Conservation (phyloP, 371 early-diverging fungal species). For the Circinella minor region DNA sequence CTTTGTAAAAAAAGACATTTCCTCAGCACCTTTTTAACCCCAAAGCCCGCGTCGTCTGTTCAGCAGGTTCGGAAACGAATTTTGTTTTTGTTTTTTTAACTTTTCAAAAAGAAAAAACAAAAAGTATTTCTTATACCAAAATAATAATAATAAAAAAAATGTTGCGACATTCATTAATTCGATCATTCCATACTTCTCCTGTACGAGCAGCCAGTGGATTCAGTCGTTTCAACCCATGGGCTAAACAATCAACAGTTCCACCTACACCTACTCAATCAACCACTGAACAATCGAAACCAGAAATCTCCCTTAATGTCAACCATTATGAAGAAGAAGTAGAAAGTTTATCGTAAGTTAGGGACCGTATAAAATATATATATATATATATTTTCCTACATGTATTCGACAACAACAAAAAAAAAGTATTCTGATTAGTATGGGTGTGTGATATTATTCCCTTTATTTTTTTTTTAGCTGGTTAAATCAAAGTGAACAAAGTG, state of each 20-base stretch:
- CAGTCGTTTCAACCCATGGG: slow-evolving; percentile 53
- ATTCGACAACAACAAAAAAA: too few relatives aligned
- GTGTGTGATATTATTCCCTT: neutral
- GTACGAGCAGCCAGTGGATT: slow-evolving; percentile 31
- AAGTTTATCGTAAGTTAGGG: slow-evolving; percentile 9
- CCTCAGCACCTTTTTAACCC: too few relatives aligned
- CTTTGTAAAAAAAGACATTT: too few relatives aligned
- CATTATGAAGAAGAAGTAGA: slow-evolving; percentile 8
- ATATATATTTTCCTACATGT: too few relatives aligned
- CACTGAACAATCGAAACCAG: slow-evolving; percentile 7
- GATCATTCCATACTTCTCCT: neutral
- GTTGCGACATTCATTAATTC: slow-evolving; percentile 1
- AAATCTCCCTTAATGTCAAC: slow-evolving; percentile 8
- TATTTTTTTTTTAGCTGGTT: slow-evolving; percentile 38
- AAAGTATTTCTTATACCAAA: neutral
- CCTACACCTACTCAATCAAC: slow-evolving; percentile 25
- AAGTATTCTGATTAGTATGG: too few relatives aligned
- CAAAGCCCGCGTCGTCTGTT: neutral
- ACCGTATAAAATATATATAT: neutral
- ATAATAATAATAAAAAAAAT: neutral
- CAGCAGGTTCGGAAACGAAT: neutral
- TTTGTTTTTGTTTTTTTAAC: neutral
- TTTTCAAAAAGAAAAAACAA: neutral
- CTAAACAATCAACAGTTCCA: slow-evolving; percentile 25
- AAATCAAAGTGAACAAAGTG: slow-evolving; percentile 22